Conservation (phyloP, 257 asterid species). For the Solanum peruvianum region DNA sequence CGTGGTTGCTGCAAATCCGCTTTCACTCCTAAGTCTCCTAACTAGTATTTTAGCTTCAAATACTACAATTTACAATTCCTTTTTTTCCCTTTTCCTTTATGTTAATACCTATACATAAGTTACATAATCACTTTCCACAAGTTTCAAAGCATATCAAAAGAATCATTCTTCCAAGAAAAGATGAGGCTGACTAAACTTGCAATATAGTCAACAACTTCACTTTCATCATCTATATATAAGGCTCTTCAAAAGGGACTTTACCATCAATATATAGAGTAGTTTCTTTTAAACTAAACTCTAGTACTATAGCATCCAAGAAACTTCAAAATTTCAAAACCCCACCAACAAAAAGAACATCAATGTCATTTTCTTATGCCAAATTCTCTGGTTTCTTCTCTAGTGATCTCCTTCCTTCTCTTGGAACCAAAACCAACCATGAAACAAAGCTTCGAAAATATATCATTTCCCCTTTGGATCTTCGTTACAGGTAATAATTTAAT, state of each 20-base stretch:
- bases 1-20: neutral
- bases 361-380: constrained; percentile 38
- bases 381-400: constrained; percentile 61
- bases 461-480: constrained; percentile 59
- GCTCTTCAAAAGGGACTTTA: constrained; percentile 6
- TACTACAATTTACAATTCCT: neutral
- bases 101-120: constrained; percentile 7
- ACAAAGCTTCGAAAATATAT: constrained; percentile 43
- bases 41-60: neutral
- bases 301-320: neutral
- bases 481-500: constrained; percentile 37
- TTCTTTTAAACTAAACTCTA: neutral
- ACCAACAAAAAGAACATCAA: neutral
- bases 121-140: constrained; percentile 22
- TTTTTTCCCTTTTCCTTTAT: neutral
- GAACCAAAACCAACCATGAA: constrained; percentile 55
- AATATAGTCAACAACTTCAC: constrained; percentile 11
- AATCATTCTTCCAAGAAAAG: constrained; percentile 12
- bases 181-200: constrained; percentile 12
- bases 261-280: neutral
- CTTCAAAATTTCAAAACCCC: neutral
- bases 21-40: neutral
- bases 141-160: constrained; percentile 21
- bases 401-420: constrained; percentile 82
- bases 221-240: constrained; percentile 28